phyloP scores from a whole-genome alignment of 164 flowering plant genomes.

The Stephania cephalantha region DNA sequence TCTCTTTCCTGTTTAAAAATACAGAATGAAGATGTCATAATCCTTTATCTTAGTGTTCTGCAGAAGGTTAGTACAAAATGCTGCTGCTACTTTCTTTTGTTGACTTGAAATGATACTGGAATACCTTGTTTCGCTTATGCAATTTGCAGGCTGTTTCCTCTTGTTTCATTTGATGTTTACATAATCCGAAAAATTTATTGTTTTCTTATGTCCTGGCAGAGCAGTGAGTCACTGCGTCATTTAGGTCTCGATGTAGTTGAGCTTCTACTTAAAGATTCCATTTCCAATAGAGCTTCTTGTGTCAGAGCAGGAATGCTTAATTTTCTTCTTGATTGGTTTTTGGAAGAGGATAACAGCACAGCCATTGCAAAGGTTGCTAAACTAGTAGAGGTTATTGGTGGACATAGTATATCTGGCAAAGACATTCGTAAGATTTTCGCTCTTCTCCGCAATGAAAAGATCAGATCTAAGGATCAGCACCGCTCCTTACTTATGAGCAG shows the following conservation, averaged over 20 bases:
- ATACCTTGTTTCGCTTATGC: not conserved
- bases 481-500: slow-evolving; percentile 68
- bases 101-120: not conserved
- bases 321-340: slow-evolving; percentile 96
- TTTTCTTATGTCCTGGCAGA: slow-evolving; percentile 67
- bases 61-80: slow-evolving; percentile 64
- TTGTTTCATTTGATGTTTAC: not conserved
- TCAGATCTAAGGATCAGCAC: slow-evolving; percentile 46
- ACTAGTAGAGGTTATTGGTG: slow-evolving; percentile 84
- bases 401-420: slow-evolving; percentile 96
- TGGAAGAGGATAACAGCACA: slow-evolving; percentile 51
- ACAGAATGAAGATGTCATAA: slow-evolving; percentile 95
- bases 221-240: slow-evolving; percentile 74
- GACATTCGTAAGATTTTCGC: slow-evolving; percentile 95
- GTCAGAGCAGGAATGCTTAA: slow-evolving; percentile 93
- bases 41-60: slow-evolving; percentile 74
- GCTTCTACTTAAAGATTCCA: slow-evolving; percentile 74
- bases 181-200: slow-evolving; percentile 19
- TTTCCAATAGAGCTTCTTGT: slow-evolving; percentile 82
- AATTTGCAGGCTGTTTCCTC: not conserved
- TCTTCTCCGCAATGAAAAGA: slow-evolving; percentile 73
- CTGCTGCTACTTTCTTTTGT: slow-evolving; percentile 6
- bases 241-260: slow-evolving; percentile 76
- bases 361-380: slow-evolving; percentile 61
- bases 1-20: slow-evolving; percentile 9